These are phyloP conservation scores for Penicillium egyptiacum DNA, from an alignment of 495 filamentous ascomycete genomes.

Conservation along the genomic window DNA sequence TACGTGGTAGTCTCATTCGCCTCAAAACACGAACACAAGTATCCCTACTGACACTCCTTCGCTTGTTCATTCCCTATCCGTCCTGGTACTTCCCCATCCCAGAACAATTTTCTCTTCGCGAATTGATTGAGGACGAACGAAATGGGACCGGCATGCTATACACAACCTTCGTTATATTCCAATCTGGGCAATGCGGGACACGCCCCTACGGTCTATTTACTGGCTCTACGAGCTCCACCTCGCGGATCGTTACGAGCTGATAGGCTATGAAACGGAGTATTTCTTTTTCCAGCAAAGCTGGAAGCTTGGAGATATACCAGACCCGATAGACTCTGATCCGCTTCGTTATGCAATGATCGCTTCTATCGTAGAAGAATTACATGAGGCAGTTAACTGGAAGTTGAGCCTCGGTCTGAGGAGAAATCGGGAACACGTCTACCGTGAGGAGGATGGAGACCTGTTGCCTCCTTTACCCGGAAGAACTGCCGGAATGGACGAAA, in stretches of 20 bases:
- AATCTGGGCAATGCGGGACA: conserved; percentile 39
- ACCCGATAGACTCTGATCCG: conserved; percentile 37
- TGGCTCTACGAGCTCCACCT: conserved; percentile 39
- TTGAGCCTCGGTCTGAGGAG: conserved; percentile 37
- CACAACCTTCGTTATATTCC: conserved; percentile 28
- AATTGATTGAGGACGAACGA: conserved; percentile 22
- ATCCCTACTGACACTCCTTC: conserved; percentile 28
- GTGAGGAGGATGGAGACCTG: conserved; percentile 24
- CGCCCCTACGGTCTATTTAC: conserved; percentile 40
- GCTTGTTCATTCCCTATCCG: conserved; percentile 27
- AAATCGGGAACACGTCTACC: conserved; percentile 30
- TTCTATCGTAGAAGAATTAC: conserved; percentile 35
- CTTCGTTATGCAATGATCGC: conserved; percentile 43
- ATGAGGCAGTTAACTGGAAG: conserved; percentile 42
- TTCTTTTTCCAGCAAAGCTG: conserved; percentile 36
- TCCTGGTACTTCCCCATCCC: conserved; percentile 30
- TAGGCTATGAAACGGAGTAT: conserved; percentile 40
- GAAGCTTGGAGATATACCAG: conserved; percentile 31
- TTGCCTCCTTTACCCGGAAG: conserved; percentile 29
- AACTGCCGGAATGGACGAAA: conserved; percentile 24
- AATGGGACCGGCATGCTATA: conserved; percentile 8
- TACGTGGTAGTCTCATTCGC: conserved; percentile 27
- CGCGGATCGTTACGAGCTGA: conserved; percentile 23
- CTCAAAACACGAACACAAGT: conserved; percentile 24
- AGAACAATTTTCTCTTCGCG: conserved; percentile 19